phyloP scores from a whole-genome alignment of 2,329 filamentous ascomycete species.

The Elsinoe necatrix region DNA sequence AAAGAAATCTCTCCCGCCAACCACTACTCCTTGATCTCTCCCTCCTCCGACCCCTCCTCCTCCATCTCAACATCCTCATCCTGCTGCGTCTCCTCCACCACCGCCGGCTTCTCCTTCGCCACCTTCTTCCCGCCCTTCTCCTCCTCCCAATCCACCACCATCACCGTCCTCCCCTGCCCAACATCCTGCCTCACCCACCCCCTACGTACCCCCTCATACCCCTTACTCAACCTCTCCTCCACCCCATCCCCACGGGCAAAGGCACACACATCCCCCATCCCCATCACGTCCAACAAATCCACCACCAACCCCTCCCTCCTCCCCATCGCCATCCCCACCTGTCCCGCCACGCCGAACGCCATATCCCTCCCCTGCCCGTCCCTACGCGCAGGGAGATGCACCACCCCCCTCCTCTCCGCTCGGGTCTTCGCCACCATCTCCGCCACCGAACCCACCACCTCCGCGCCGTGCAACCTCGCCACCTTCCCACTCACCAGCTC shows the following conservation, averaged over 20 bases:
- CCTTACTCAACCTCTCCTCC: not conserved
- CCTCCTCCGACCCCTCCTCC: not conserved
- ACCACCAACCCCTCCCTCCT: not conserved
- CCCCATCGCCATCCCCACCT: not conserved
- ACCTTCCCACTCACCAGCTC: not conserved
- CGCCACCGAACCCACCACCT: not conserved
- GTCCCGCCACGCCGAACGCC: not conserved
- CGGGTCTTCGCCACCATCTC: not conserved
- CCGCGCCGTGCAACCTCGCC: conserved; percentile 1
- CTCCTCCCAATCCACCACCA: not conserved
- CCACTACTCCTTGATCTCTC: not conserved
- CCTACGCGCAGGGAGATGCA: not conserved
- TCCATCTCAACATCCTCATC: not conserved
- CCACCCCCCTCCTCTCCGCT: not conserved
- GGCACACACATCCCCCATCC: not conserved
- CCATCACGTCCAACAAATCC: conserved; percentile 1
- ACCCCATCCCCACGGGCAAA: not conserved
- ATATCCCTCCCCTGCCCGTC: not conserved
- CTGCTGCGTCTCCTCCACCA: not conserved
- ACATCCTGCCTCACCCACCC: not conserved
- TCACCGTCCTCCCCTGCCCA: not conserved
- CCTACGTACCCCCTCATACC: not conserved
- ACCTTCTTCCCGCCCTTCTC: not conserved
- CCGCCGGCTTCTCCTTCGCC: not conserved
- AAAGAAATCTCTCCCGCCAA: not conserved